Percentiles rank a stretch among this genome's conserved stretches.
Conservation (phyloP, 176 grass and related monocot species). For the Juncus inflexus region DNA sequence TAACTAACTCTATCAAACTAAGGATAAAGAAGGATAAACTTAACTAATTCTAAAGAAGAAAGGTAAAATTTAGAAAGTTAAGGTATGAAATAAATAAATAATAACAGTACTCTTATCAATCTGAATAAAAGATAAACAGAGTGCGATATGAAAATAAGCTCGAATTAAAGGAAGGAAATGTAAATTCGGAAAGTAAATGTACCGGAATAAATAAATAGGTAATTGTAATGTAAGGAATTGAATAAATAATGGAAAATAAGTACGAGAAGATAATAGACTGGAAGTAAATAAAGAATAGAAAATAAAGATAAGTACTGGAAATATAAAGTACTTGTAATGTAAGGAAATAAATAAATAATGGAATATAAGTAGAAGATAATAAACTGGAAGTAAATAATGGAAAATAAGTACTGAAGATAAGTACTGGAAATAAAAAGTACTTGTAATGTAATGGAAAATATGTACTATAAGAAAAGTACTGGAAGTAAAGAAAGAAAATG, state of each 20-base stretch:
- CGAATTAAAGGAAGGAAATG: conserved; percentile 12
- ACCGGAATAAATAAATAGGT: neutral
- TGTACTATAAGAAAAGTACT: conserved; percentile 1
- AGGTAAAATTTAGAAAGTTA: no score
- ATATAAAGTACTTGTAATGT: conserved; percentile 7
- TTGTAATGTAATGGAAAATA: no score
- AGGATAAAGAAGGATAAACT: no score
- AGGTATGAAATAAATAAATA: no score
- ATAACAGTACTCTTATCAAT: no score
- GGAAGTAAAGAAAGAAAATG: conserved; percentile 22
- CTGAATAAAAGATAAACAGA: no score
- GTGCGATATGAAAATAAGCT: no score
- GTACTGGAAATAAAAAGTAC: no score
- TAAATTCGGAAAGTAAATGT: conserved; percentile 5
- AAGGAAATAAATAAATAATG: conserved; percentile 22
- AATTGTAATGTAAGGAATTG: neutral
- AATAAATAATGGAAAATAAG: conserved; percentile 18
- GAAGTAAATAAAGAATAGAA: neutral
- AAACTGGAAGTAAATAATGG: conserved; percentile 23
- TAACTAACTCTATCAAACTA: no score
- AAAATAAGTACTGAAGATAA: conserved; percentile 13
- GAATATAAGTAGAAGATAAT: conserved; percentile 10
- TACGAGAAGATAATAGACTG: neutral
- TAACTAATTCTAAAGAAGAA: no score
- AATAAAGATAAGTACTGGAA: neutral